A percentile compares a stretch with the other conserved stretches of the same genome.
phyloP scores from a whole-genome alignment of 345 rosid genomes.

The Aurinia saxatilis region DNA sequence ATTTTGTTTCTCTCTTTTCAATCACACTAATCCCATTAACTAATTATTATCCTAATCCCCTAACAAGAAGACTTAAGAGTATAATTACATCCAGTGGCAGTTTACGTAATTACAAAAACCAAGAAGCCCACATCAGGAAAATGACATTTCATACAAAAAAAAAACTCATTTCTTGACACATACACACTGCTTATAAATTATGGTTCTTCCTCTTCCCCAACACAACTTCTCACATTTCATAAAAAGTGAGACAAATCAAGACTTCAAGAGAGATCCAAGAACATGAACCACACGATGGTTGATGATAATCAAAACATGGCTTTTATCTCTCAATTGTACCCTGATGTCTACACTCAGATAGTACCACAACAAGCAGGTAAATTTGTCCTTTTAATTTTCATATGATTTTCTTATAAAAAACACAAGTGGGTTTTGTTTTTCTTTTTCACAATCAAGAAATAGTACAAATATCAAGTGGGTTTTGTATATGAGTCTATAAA shows the following conservation, averaged over 20 bases:
- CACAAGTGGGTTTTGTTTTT: background rate
- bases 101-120: background rate
- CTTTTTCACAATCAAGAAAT: background rate
- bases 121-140: constrained; percentile 28
- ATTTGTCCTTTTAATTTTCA: background rate
- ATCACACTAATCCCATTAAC: no score
- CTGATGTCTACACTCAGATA: constrained; percentile 38
- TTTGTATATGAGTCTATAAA: background rate
- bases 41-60: background rate
- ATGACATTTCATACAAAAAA: background rate
- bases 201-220: constrained; percentile 26
- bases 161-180: constrained; percentile 2
- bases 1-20: background rate
- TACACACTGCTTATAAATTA: constrained; percentile 31
- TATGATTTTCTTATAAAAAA: background rate
- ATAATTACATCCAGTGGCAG: constrained; percentile 16
- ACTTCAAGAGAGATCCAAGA: background rate
- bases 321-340: constrained; percentile 55
- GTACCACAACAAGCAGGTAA: constrained; percentile 59
- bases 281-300: constrained; percentile 26
- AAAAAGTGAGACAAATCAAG: constrained; percentile 25
- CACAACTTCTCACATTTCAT: constrained; percentile 30
- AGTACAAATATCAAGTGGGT: constrained; percentile 6
- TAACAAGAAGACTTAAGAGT: background rate
- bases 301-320: constrained; percentile 36